phyloP scores from a whole-genome alignment of 331 rosid species.

The Erythrophleum ivorense region DNA sequence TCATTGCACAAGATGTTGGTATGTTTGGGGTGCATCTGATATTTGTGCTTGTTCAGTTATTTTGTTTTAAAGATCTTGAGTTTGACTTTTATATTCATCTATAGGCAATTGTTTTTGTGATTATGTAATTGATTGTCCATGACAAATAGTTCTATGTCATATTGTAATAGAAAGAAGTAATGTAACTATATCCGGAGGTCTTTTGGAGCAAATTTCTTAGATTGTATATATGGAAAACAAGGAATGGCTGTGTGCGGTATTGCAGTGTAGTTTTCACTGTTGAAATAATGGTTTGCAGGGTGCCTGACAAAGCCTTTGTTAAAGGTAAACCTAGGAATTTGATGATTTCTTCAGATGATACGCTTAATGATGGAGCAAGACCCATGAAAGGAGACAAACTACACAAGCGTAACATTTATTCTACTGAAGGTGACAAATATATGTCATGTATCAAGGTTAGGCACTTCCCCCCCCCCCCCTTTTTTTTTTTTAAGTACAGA shows the following conservation, averaged over 20 bases:
- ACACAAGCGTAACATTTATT: slow-evolving; percentile 50
- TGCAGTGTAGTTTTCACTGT: slow-evolving; percentile 34
- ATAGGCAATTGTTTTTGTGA: slow-evolving; percentile 12
- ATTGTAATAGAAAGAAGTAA: neutral
- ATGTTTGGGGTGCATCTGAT: slow-evolving; percentile 22
- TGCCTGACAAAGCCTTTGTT: slow-evolving; percentile 49
- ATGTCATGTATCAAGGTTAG: slow-evolving; percentile 97
- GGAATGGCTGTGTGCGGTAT: neutral
- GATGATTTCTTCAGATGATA: slow-evolving; percentile 52
- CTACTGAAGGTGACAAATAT: slow-evolving; percentile 78
- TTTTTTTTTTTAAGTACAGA: slow-evolving; percentile 14
- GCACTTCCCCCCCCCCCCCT: too few species aligned
- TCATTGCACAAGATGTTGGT: neutral
- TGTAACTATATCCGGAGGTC: slow-evolving; percentile 25
- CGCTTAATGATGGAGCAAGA: slow-evolving; percentile 50
- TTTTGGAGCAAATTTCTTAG: neutral
- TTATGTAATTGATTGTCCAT: slow-evolving; percentile 28
- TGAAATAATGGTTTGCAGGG: slow-evolving; percentile 61
- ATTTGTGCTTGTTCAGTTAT: slow-evolving; percentile 3
- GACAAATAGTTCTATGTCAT: neutral
- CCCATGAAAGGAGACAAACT: slow-evolving; percentile 63
- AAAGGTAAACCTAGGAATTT: slow-evolving; percentile 57
- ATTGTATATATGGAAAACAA: neutral
- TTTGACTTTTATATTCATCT: neutral
- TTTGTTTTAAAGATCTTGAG: slow-evolving; percentile 3